Base-by-base conservation (phyloP, 2,329 filamentous ascomycete genomes). In the Lanzia echinophila region DNA sequence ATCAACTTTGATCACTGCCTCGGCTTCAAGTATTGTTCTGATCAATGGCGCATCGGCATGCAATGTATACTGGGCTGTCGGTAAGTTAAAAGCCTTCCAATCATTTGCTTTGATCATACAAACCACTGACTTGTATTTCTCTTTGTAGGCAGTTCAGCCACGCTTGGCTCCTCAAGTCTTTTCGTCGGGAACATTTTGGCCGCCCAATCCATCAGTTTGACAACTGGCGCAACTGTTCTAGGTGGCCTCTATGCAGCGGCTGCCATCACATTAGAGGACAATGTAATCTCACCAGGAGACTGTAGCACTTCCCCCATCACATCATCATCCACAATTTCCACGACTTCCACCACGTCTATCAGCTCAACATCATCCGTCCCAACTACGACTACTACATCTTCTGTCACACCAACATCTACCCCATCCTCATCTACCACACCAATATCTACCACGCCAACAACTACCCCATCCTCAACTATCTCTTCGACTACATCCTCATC, bases 1-100 rank as follows among this genome's bases (percentile, higher is more conserved):
- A n/a, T 43, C 43, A 3, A 47, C 45, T 3, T 32, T 58, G 12
- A 49, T 42, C 22, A 56, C 56, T 3, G 47, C 28, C 4, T 15
- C 45, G 12, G 50, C 31, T 10, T 51, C 56, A 7, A 19, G 17
- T 33, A 44, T 60, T 1, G 6, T 45, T 20, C 17, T 58, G 1
- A 53, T 34, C 28, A 45, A 45, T n/a, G 56, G 54, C n/a, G 56
- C 44, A 28, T 24, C 24, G 15, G 51, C 54, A 4, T 55, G 50
- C 17, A 55, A 57, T n/a, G 49, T 60, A 19, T 52, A 43, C 38
- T 60, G 56, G 56, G 41, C 48, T 12, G 52, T 60, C 3, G 58
- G 58, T 47, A 47, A 20, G 45, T 36, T 34, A 19, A 32, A 46
- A 20, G 4, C n/a, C 13, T 22, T 15, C 17, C 12, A 11, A 13